Evolutionary conservation across 2,329 filamentous ascomycete species (phyloP).

Genomic region (Metarhizium anisopliae): DNA sequence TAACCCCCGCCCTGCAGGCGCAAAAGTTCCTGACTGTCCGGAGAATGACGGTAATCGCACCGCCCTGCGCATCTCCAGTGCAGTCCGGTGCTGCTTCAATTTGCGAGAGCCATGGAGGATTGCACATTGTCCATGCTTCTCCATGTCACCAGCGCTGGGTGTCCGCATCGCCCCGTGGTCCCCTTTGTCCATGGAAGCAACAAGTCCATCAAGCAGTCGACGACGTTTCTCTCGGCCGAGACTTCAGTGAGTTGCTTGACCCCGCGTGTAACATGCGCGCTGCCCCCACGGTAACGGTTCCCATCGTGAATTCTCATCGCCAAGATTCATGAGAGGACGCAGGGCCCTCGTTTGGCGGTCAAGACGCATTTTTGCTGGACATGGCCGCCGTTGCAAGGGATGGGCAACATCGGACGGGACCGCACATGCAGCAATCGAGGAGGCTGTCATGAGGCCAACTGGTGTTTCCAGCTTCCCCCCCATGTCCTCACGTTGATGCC

Average conservation of each 20-base stretch:
- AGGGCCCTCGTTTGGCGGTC: background rate
- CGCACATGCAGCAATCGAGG: background rate
- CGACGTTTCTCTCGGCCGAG: no score
- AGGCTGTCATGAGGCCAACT: no score
- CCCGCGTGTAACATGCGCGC: no score
- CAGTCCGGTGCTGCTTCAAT: background rate
- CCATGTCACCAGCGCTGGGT: no score
- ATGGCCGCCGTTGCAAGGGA: background rate
- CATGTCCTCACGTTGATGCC: no score
- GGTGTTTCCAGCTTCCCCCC: background rate
- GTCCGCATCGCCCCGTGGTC: no score
- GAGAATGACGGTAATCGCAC: no score
- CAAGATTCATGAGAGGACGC: background rate
- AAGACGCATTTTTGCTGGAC: background rate
- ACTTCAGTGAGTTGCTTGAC: no score
- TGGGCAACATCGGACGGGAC: background rate
- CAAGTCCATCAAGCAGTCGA: no score
- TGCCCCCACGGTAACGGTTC: no score
- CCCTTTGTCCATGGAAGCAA: no score
- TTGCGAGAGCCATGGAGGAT: background rate
- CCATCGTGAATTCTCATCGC: background rate
- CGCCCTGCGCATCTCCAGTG: background rate
- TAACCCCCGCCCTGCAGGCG: constrained; percentile 9
- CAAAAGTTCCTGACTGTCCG: constrained; percentile 13
- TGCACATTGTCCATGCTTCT: background rate